A percentile compares a stretch with the other conserved stretches of the same genome.
Evolutionary conservation across 257 asterid species (phyloP).

Genomic region (Petunia axillaris): DNA sequence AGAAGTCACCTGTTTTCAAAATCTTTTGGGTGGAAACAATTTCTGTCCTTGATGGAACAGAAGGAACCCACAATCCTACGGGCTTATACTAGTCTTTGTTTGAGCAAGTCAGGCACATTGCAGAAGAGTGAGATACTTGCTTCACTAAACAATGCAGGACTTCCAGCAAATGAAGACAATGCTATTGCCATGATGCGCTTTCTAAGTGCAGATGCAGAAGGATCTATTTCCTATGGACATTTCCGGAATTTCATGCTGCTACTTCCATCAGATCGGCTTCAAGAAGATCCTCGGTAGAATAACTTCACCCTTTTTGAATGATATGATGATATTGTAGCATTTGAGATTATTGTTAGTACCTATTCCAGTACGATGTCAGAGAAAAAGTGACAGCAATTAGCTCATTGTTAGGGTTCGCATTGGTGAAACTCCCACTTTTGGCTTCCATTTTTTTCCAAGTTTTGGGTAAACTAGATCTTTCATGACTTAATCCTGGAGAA

Average conservation of each 20-base stretch:
- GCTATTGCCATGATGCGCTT: conserved; percentile 99
- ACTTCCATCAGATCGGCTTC: conserved; percentile 95
- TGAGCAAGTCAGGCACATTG: conserved; percentile 96
- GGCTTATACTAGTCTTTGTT: conserved; percentile 94
- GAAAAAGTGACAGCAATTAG: background rate
- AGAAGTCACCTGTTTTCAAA: conserved; percentile 86
- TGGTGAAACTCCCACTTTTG: conserved; percentile 8
- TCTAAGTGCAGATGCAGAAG: conserved; percentile 85
- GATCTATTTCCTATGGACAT: conserved; percentile 98
- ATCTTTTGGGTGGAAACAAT: conserved; percentile 98
- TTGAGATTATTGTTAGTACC: background rate
- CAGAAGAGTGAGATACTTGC: conserved; percentile 92
- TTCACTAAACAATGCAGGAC: conserved; percentile 88
- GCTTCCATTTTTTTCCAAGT: background rate
- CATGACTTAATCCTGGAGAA: conserved; percentile 2
- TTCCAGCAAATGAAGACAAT: conserved; percentile 98
- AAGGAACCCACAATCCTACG: conserved; percentile 97
- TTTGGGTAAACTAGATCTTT: conserved; percentile 17
- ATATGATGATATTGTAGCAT: background rate
- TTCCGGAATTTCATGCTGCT: conserved; percentile 95
- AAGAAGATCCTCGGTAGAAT: conserved; percentile 95
- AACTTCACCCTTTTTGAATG: conserved; percentile 18
- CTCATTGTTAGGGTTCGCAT: background rate
- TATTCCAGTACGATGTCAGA: background rate
- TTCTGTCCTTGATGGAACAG: conserved; percentile 94